phyloP scores from a whole-genome alignment of 2,329 filamentous ascomycete species.

The Colletotrichum truncatum region DNA sequence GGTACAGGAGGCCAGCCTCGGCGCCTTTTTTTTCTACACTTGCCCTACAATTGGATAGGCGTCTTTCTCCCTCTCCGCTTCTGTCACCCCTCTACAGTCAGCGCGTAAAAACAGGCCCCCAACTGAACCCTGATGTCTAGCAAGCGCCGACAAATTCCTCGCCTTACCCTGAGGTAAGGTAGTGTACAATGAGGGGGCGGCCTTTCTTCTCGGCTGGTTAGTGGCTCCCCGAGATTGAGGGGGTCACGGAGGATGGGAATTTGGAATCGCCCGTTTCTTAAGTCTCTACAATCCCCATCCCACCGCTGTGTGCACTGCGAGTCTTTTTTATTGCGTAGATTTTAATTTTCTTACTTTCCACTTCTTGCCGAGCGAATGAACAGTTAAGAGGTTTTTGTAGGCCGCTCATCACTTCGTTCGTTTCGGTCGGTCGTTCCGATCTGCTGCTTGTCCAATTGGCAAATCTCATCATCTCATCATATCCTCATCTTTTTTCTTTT shows the following conservation, averaged over 20 bases:
- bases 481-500: not conserved
- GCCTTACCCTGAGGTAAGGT: no score
- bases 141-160: not conserved
- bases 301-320: no score
- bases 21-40: not conserved
- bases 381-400: no score
- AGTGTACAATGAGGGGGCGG: not conserved
- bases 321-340: not conserved
- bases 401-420: no score
- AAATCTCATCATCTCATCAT: no score
- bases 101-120: not conserved
- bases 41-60: slow-evolving; percentile 8
- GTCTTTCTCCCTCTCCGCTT: not conserved
- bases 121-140: not conserved
- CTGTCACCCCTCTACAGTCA: not conserved
- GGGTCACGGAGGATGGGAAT: not conserved
- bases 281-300: not conserved
- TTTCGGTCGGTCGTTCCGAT: no score
- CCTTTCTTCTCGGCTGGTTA: not conserved
- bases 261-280: slow-evolving; percentile 22
- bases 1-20: not conserved
- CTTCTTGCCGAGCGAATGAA: no score
- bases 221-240: not conserved
- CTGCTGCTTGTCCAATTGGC: no score
- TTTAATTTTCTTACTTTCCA: no score